Evolutionary conservation across 495 filamentous ascomycete species (phyloP), one percentile per base, ranked within the genome.

Genomic region (Neurospora sublineolata): DNA sequence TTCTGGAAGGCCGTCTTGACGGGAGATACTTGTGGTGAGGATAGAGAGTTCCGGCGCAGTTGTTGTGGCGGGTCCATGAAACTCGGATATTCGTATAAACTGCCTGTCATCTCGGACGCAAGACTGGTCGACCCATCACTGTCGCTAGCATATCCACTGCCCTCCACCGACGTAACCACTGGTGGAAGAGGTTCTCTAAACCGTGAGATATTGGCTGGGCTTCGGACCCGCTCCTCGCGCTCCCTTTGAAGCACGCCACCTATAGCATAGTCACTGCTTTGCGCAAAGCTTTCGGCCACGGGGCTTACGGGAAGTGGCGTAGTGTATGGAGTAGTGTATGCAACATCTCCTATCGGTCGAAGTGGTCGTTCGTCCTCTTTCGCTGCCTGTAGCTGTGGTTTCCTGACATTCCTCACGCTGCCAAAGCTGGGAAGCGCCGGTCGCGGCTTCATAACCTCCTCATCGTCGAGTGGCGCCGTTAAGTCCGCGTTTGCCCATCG

Each of bases 351-450:
- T 6, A 78, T 71, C 37, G 86, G 86, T 16, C 84, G 81, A 58
- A 88, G 82, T 1, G 84, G 84, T 27, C 86, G 82, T 71, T 87
- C 86, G 68, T 73, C 79, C 7, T 75, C 72, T 2, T 73, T 74
- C 18, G 70, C 72, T 20, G 44, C 67, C 1, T 73, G 36, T 14
- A 86, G 80, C 52, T 79, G 80, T 7, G 76, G 75, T 67, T 82
- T 82, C 71, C 82, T 84, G 27, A 64, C 52, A 64, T 84, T 83
- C 42, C 93, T 87, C 41, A 96, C 85, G 76, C 93, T 94, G 23
- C 92, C 93, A 80, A 97, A 97, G 23, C 90, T 93, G 10, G 93
- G 93, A 23, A 97, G 83, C 2, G 87, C 88, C 6, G 91, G 91
- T 10, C 91, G 85, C 30, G 93, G 93, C 73, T 89, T 89, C 83